Percentiles rank a stretch among this genome's conserved stretches.
These are phyloP conservation scores for Colletotrichum kahawae DNA, from an alignment of 2,329 filamentous ascomycete species.

Conservation along the genomic window DNA sequence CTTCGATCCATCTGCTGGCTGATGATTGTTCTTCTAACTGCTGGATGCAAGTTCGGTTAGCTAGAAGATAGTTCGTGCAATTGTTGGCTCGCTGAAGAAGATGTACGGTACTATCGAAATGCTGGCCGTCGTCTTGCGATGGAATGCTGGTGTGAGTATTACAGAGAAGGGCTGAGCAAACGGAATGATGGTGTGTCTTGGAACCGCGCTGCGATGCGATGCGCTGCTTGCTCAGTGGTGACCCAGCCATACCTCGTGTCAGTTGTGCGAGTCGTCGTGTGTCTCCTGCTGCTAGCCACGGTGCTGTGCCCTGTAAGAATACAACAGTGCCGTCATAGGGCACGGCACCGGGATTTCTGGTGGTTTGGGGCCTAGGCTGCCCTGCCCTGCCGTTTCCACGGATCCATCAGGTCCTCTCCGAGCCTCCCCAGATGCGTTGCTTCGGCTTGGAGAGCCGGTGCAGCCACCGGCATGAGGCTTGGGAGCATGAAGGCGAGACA, in stretches of 20 bases:
- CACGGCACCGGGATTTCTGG: background rate
- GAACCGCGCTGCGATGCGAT: background rate
- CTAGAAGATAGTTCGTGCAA: background rate
- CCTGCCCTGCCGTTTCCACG: background rate
- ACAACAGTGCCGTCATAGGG: background rate
- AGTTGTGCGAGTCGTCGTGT: background rate
- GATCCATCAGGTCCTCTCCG: background rate
- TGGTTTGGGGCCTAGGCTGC: background rate
- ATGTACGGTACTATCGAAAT: background rate
- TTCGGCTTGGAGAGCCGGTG: constrained; percentile 7
- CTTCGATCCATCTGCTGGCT: background rate
- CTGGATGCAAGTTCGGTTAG: background rate
- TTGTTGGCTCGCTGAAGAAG: background rate
- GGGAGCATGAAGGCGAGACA: constrained; percentile 11
- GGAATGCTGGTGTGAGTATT: background rate
- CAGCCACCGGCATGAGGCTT: constrained; percentile 11
- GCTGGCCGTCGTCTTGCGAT: background rate
- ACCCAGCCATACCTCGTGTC: background rate
- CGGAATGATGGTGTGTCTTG: background rate
- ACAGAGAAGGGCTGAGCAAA: background rate
- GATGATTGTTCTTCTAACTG: background rate
- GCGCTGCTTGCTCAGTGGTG: background rate
- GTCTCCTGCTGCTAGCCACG: background rate
- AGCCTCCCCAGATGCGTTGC: background rate
- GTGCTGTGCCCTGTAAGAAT: background rate